These are phyloP conservation scores for Silene latifolia DNA, from an alignment of 148 eudicot genomes.

Conservation along the genomic window DNA sequence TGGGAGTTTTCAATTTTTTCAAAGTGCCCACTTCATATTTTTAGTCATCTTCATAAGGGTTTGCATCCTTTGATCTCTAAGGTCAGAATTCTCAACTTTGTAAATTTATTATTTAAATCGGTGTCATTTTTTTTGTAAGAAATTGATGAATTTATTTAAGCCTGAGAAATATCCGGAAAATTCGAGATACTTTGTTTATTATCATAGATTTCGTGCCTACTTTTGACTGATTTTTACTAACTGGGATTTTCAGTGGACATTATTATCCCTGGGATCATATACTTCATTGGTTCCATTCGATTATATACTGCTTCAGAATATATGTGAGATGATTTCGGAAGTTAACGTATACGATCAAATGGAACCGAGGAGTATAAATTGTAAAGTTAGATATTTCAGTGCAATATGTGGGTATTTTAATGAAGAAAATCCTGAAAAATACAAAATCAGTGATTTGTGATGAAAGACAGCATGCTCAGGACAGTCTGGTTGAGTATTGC, in stretches of 20 bases:
- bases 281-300: no score
- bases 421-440: background rate
- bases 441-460: conserved; percentile 17
- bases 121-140: no score
- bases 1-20: conserved; percentile 1
- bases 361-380: background rate
- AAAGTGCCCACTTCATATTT: conserved; percentile 8
- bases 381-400: background rate
- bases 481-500: conserved; percentile 14
- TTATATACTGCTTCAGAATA: no score
- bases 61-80: background rate
- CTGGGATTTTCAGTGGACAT: no score
- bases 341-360: no score
- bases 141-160: background rate
- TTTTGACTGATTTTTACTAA: conserved; percentile 19
- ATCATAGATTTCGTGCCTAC: conserved; percentile 11
- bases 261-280: no score
- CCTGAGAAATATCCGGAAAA: background rate
- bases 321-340: no score
- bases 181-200: background rate
- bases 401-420: conserved; percentile 12
- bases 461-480: conserved; percentile 20
- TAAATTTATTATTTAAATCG: background rate
- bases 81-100: conserved; percentile 15
- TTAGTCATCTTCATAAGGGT: conserved; percentile 12